Conservation (phyloP, 2,329 filamentous ascomycete species). For the Aspergillus sp. region DNA sequence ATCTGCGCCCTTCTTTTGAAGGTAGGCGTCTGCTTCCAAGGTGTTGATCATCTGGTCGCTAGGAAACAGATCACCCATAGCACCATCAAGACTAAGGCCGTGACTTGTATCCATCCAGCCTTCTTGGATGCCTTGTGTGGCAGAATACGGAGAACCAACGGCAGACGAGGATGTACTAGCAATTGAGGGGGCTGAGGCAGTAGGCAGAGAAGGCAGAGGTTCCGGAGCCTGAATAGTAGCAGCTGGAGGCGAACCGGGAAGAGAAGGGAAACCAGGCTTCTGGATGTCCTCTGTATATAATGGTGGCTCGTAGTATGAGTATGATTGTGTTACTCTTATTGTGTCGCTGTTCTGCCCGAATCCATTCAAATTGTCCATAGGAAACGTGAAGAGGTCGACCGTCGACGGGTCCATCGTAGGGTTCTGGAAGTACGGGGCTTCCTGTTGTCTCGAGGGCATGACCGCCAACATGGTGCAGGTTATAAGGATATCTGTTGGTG, state of each 20-base stretch:
- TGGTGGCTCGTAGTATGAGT: slow-evolving; percentile 25
- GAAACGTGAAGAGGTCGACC: slow-evolving; percentile 25
- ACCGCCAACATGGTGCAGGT: slow-evolving; percentile 24
- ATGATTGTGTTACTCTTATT: slow-evolving; percentile 18
- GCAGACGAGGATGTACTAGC: slow-evolving; percentile 57
- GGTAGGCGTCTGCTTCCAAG: slow-evolving; percentile 39
- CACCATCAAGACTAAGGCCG: slow-evolving; percentile 55
- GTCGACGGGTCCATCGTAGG: slow-evolving; percentile 27
- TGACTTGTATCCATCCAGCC: slow-evolving; percentile 51
- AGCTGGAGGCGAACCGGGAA: slow-evolving; percentile 17
- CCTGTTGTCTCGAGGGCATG: slow-evolving; percentile 25
- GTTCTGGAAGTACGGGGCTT: slow-evolving; percentile 23
- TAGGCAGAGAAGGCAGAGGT: slow-evolving; percentile 52
- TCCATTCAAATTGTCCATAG: slow-evolving; percentile 18
- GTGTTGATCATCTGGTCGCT: slow-evolving; percentile 43
- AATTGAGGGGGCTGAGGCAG: slow-evolving; percentile 53
- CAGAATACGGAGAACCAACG: slow-evolving; percentile 60
- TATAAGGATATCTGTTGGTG: background rate
- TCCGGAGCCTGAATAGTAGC: slow-evolving; percentile 26
- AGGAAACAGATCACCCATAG: slow-evolving; percentile 56
- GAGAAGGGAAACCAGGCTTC: slow-evolving; percentile 22
- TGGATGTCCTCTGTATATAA: slow-evolving; percentile 22
- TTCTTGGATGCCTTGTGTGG: slow-evolving; percentile 52
- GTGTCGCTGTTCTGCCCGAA: slow-evolving; percentile 18
- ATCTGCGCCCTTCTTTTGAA: slow-evolving; percentile 38